These are phyloP conservation scores for Rhizomucor miehei DNA, from an alignment of 371 early-diverging fungal genomes.

Conservation along the genomic window DNA sequence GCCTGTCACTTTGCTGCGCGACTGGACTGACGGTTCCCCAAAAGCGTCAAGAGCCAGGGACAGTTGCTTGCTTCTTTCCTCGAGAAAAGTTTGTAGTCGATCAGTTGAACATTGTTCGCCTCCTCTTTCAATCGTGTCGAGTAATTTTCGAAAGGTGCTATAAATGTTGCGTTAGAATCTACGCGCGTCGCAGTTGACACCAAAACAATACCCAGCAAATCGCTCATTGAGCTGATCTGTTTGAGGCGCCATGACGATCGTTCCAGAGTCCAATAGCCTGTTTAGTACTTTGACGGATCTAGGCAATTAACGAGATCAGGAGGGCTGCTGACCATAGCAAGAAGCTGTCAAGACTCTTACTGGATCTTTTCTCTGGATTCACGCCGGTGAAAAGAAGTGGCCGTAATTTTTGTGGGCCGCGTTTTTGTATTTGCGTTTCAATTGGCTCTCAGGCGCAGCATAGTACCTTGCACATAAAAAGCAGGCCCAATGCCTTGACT, in stretches of 20 bases:
- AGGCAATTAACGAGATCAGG: too few relatives aligned
- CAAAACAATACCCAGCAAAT: conserved; percentile 25
- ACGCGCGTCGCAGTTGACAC: neutral
- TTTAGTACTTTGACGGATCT: too few relatives aligned
- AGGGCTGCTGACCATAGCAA: too few relatives aligned
- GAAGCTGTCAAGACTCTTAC: too few relatives aligned
- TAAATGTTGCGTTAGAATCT: neutral
- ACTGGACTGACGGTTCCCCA: conserved; percentile 24
- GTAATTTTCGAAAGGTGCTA: conserved; percentile 43
- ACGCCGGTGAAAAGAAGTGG: too few relatives aligned
- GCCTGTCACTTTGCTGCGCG: conserved; percentile 29
- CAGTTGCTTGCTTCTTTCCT: conserved; percentile 29
- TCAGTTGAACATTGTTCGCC: conserved; percentile 44
- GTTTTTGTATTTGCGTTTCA: too few relatives aligned
- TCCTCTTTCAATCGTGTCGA: conserved; percentile 43
- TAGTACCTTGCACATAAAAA: too few relatives aligned
- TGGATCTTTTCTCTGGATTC: too few relatives aligned
- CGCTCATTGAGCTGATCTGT: conserved; percentile 19
- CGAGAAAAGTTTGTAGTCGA: conserved; percentile 40
- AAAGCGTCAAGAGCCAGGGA: conserved; percentile 35
- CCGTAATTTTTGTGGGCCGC: too few relatives aligned
- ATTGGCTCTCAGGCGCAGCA: too few relatives aligned
- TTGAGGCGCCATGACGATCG: conserved; percentile 10
- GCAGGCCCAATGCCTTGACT: too few relatives aligned
- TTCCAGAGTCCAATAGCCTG: too few relatives aligned